These are phyloP conservation scores for Parietichytrium sp. DNA, from an alignment of 108 stramenopile species.

Conservation along the genomic window DNA sequence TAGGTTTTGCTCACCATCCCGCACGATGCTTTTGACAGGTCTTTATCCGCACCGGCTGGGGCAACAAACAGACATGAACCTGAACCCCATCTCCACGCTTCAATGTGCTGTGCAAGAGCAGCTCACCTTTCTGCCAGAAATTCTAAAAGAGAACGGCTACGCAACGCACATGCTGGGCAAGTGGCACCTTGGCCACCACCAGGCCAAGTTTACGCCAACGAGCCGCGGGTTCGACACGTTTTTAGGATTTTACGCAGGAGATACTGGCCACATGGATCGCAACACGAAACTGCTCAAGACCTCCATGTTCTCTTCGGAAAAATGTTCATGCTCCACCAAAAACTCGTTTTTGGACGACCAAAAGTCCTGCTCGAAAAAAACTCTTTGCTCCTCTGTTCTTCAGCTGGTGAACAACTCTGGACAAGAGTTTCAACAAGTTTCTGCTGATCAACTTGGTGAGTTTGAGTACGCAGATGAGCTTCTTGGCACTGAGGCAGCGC, in stretches of 20 bases:
- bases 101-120: background rate
- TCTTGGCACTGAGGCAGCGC: background rate
- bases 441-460: no score
- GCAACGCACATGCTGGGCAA: slow-evolving; percentile 39
- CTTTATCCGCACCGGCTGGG: background rate
- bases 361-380: no score
- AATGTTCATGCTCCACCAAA: no score
- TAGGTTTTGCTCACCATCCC: slow-evolving; percentile 48
- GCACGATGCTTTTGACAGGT: background rate
- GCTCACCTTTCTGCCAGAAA: slow-evolving; percentile 27
- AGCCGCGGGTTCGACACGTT: background rate
- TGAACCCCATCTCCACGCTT: background rate
- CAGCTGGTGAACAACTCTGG: no score
- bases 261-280: background rate
- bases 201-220: background rate
- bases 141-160: background rate
- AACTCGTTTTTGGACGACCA: no score
- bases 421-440: no score
- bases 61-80: slow-evolving; percentile 40
- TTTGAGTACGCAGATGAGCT: background rate
- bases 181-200: slow-evolving; percentile 32
- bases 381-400: no score
- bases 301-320: background rate
- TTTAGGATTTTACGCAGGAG: background rate
- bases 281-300: background rate